phyloP scores from a whole-genome alignment of 1,284 basidiomycete species.

The Ganoderma leucocontextum region DNA sequence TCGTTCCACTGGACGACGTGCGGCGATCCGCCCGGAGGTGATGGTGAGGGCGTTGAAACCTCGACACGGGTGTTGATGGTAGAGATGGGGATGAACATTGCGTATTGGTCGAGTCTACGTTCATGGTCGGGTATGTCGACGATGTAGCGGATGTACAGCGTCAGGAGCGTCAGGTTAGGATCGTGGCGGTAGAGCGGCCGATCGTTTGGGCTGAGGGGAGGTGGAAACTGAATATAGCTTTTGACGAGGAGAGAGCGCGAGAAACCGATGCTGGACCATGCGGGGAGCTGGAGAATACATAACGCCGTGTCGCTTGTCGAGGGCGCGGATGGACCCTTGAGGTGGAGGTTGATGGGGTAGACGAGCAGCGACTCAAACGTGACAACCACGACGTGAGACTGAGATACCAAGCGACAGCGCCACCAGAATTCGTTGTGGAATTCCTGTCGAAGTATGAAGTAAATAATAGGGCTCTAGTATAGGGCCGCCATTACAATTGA shows the following conservation, averaged over 20 bases:
- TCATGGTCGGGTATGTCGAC: not conserved
- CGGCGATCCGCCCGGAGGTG: not conserved
- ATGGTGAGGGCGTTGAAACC: not conserved
- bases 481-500: not conserved
- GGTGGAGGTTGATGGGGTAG: not conserved
- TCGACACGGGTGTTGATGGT: not conserved
- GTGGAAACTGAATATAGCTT: not conserved
- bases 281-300: not conserved
- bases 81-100: not conserved
- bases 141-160: not conserved
- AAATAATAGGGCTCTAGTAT: too few species aligned
- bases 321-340: not conserved
- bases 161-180: not conserved
- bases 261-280: not conserved
- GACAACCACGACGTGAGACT: not conserved
- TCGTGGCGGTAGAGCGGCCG: not conserved
- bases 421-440: not conserved
- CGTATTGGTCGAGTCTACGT: not conserved
- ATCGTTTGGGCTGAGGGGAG: not conserved
- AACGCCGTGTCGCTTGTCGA: not conserved
- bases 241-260: not conserved
- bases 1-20: not conserved
- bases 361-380: not conserved
- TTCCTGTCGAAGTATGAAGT: not conserved
- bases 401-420: not conserved